phyloP scores from a whole-genome alignment of 2,329 filamentous ascomycete genomes.

The Nemania sp. region DNA sequence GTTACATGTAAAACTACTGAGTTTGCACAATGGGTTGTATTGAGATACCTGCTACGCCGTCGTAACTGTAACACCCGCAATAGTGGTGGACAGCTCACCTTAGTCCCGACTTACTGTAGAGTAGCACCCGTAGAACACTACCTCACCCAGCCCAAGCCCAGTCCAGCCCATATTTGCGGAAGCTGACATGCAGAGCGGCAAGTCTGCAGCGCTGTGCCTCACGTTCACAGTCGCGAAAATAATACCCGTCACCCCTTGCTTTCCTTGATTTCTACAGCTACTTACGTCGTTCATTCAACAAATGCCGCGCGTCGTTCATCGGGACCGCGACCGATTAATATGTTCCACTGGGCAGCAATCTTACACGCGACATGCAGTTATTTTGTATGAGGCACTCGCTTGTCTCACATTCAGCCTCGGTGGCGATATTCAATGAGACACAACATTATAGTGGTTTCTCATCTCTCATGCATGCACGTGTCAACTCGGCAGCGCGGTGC shows the following conservation, averaged over 20 bases:
- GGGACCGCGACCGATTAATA: neutral
- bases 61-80: neutral
- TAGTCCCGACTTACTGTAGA: neutral
- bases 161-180: neutral
- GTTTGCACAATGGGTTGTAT: neutral
- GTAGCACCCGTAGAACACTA: neutral
- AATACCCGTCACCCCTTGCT: neutral
- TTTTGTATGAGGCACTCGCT: neutral
- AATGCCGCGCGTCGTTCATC: neutral
- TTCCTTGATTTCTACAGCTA: neutral
- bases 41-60: neutral
- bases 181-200: slow-evolving; percentile 12
- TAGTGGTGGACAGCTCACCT: neutral
- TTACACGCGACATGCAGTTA: neutral
- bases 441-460: neutral
- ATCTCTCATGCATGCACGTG: slow-evolving; percentile 7
- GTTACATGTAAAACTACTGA: neutral
- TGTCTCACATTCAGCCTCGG: slow-evolving; percentile 27
- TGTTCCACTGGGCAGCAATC: neutral
- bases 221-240: neutral
- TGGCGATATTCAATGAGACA: slow-evolving; percentile 17
- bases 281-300: neutral
- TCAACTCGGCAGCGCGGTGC: neutral
- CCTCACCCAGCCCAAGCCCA: neutral
- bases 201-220: neutral